Evolutionary conservation across 2,329 filamentous ascomycete genomes (phyloP), one percentile per base, ranked within the genome.

Genomic region (Lasiodiplodia citricola): DNA sequence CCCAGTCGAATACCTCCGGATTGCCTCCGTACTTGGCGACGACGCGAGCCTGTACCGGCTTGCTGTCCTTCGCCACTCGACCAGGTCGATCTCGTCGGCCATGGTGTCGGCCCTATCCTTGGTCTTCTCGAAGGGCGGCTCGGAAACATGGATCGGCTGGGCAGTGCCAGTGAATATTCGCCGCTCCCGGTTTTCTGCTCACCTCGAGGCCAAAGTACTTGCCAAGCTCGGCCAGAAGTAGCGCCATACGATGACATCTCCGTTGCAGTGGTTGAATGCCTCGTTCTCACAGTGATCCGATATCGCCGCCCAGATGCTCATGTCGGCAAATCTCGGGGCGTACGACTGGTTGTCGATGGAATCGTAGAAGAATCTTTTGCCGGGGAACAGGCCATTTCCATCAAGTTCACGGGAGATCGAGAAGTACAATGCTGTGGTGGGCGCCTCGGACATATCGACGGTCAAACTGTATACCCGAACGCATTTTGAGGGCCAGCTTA

Each of bases 221-320:
- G 0, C 80, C 81, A 0, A 83, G 60, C n/a, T 76, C 0, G 81
- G 81, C 81, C 81, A 83, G 58, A 82, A 73, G 25, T 75, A 78
- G 37, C 80, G 78, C 73, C 77, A 83, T 0, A 75, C 75, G 56
- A 81, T 74, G 8, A 75, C 74, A 37, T 81, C 78, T 7, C 80
- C 80, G 50, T 83, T 82, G 21, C 77, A 74, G 28, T 81, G 76
- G 58, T 83, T 83, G 73, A 83, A 82, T 6, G 76, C 76, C n/a
- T 83, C 67, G 58, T 83, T 80, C 5, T 72, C 75, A 11, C 74
- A 75, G 1, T 73, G 71, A 0, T 73, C 70, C 31, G 76, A 74
- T 1, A 73, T 73, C 0, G 79, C 75, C 2, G 77, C 79, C 78
- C 78, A 82, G 21, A 80, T 70, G 55, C 73, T 78, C 71, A 82